Percentiles rank a stretch among this genome's conserved stretches.
phyloP scores from a whole-genome alignment of 2,329 filamentous ascomycete genomes.

The Fusarium siculi region DNA sequence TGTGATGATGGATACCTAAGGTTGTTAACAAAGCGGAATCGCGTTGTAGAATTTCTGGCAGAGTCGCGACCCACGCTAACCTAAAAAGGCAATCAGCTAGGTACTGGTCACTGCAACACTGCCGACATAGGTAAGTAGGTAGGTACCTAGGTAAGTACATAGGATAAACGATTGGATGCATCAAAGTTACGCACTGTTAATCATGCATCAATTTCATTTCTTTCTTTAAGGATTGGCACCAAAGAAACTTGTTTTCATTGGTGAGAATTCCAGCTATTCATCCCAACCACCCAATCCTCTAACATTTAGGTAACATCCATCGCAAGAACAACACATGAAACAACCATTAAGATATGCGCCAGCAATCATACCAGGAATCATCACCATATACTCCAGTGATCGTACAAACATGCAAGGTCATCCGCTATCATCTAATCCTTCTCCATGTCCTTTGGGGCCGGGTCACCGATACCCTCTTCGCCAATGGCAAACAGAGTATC shows the following conservation, averaged over 20 bases:
- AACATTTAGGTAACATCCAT: conserved; percentile 7
- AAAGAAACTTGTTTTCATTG: neutral
- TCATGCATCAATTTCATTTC: neutral
- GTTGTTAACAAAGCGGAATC: conserved; percentile 39
- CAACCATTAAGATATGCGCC: conserved; percentile 46
- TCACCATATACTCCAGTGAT: conserved; percentile 39
- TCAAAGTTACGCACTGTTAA: neutral
- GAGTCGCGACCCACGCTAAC: conserved; percentile 48
- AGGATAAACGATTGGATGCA: neutral
- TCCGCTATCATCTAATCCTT: conserved; percentile 67
- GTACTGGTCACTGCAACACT: neutral
- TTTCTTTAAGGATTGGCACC: neutral
- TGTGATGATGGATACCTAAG: conserved; percentile 20
- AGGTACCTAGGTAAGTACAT: too few species aligned
- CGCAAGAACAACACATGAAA: conserved; percentile 12
- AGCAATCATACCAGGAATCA: conserved; percentile 42
- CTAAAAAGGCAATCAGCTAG: conserved; percentile 51
- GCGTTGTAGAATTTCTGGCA: conserved; percentile 50
- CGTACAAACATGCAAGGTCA: conserved; percentile 21
- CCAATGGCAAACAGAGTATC: conserved; percentile 97
- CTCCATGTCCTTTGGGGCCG: conserved; percentile 93
- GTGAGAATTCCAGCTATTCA: neutral
- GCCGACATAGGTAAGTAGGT: too few species aligned
- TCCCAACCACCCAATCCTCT: neutral
- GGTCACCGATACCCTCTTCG: conserved; percentile 96